These are phyloP conservation scores for Chlorophyllum brunneum DNA, from an alignment of 768 basidiomycete species.

Conservation along the genomic window DNA sequence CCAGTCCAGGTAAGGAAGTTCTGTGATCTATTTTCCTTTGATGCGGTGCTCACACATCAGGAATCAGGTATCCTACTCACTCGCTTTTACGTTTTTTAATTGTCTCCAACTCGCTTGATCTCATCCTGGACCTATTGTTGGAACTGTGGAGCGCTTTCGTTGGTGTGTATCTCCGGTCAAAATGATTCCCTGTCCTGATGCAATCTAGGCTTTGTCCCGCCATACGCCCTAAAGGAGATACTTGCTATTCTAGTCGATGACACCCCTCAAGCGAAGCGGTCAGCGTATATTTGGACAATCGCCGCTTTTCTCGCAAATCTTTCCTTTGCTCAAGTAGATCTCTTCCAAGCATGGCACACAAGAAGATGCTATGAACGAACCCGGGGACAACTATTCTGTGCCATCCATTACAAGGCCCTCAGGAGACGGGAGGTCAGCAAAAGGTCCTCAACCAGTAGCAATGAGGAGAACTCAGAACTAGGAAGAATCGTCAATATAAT, in stretches of 20 bases:
- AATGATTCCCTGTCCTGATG: background rate
- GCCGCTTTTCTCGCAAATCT: constrained; percentile 58
- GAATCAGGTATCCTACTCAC: constrained; percentile 46
- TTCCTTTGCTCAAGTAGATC: constrained; percentile 64
- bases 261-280: constrained; percentile 34
- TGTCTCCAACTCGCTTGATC: constrained; percentile 63
- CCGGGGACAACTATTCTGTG: constrained; percentile 67
- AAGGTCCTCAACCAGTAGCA: constrained; percentile 32
- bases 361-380: constrained; percentile 70
- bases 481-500: constrained; percentile 73
- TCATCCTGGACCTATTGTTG: constrained; percentile 54
- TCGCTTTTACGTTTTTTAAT: constrained; percentile 61
- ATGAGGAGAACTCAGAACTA: constrained; percentile 49
- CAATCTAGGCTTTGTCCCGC: constrained; percentile 55
- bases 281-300: constrained; percentile 57
- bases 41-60: background rate
- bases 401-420: constrained; percentile 65
- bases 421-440: constrained; percentile 56
- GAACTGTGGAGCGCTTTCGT: constrained; percentile 59
- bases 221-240: constrained; percentile 63
- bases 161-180: constrained; percentile 28
- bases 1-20: constrained; percentile 30
- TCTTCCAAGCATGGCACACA: constrained; percentile 63
- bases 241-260: constrained; percentile 44
- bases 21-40: background rate